Base-by-base conservation (phyloP, 148 eudicot species). In the Tetragonia tetragonoides region DNA sequence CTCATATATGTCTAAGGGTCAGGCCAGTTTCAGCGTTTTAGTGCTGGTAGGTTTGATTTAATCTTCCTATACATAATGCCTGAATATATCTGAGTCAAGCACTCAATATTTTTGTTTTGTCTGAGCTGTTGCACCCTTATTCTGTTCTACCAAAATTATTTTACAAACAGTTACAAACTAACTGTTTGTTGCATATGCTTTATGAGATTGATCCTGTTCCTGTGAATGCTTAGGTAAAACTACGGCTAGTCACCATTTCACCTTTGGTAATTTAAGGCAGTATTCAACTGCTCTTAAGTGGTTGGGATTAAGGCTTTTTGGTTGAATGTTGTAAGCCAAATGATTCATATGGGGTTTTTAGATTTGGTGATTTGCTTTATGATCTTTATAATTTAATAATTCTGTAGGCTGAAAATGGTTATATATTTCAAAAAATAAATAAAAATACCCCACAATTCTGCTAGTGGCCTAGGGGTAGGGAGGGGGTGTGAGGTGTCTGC, bases 1-100 rank as follows among this genome's bases (percentile, higher is more conserved):
- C 83, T 81, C 87, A 6, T 78, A 88, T 72, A 75, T 87, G 66
- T 88, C 89, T 67, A 87, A 78, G 75, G 94, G 97, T 65, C 86
- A 88, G 79, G 98, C 96, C 46, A 73, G 80, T 76, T 95, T 92
- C 83, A 80, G 66, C 59, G 87, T 95, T 51, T 82, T 78, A 66
- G 77, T 88, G 65, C 89, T 92, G 89, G 99, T 95, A 88, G 38
- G 91, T 88, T 76, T 68, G 39, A 21, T 66, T 57, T 18, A 15
- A 63, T 65, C 42, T 46, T 71, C 41, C 44, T 10, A 57, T 9
- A 74, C 20, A 6, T 44, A 24, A 63, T 80, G 37, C 41, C 18
- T 49, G 15, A 21, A 68, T 80, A 38, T 42, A 54, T 64, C 20
- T 68, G 39, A 47, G 59, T 68, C 73, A 44, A 80, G 15, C 61